A percentile compares a stretch with the other conserved stretches of the same genome.
These are phyloP conservation scores for Trametes villosa DNA, from an alignment of 768 basidiomycete genomes.

Conservation along the genomic window DNA sequence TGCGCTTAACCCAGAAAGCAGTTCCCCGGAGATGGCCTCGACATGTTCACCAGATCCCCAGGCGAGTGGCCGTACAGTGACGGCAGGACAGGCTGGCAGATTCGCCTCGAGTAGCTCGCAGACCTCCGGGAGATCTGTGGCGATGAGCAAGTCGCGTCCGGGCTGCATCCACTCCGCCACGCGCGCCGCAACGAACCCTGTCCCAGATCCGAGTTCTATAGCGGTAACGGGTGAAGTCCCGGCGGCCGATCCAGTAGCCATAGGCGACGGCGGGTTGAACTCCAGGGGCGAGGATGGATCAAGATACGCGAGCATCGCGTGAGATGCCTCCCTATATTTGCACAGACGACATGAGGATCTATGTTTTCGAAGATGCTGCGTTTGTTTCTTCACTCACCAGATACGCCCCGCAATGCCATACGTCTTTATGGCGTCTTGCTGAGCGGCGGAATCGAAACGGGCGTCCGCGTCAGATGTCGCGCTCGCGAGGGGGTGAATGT, in stretches of 20 bases:
- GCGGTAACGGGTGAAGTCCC: conserved; percentile 37
- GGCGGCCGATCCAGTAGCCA: neutral
- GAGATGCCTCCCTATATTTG: conserved; percentile 34
- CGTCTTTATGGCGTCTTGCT: conserved; percentile 61
- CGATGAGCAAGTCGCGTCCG: conserved; percentile 41
- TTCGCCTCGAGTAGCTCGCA: conserved; percentile 52
- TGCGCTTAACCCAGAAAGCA: conserved; percentile 24
- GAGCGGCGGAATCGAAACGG: conserved; percentile 42
- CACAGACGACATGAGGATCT: neutral
- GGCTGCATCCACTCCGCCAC: conserved; percentile 49
- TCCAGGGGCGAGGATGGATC: conserved; percentile 17
- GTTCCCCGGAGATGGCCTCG: conserved; percentile 42
- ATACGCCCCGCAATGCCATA: conserved; percentile 88
- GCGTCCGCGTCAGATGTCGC: conserved; percentile 13
- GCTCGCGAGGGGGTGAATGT: conserved; percentile 39
- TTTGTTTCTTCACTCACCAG: conserved; percentile 60
- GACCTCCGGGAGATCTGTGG: conserved; percentile 83
- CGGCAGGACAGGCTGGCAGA: conserved; percentile 27
- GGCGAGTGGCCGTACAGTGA: conserved; percentile 60
- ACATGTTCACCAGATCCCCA: conserved; percentile 68
- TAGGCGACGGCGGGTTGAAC: conserved; percentile 45
- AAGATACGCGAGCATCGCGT: conserved; percentile 29
- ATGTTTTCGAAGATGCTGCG: neutral
- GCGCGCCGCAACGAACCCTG: conserved; percentile 60
- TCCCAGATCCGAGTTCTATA: conserved; percentile 83